phyloP scores from a whole-genome alignment of 2,329 filamentous ascomycete genomes.

The Exophiala sideris region DNA sequence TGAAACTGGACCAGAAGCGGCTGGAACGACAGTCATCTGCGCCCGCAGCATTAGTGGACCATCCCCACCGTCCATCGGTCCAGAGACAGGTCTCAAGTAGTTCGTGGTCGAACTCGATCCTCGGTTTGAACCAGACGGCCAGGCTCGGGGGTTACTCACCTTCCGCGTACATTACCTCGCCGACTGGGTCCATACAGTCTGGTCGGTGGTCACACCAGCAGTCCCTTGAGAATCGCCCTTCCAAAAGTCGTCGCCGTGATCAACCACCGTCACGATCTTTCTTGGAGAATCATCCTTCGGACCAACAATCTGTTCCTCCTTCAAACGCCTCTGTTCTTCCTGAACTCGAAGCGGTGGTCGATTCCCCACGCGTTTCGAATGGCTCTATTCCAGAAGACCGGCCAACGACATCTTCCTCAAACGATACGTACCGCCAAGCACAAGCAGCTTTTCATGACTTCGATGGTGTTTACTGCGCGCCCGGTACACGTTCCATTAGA shows the following conservation, averaged over 20 bases:
- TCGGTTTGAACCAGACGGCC: constrained; percentile 34
- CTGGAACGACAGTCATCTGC: constrained; percentile 37
- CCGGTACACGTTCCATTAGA: constrained; percentile 23
- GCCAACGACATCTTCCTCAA: constrained; percentile 41
- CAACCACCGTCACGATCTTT: constrained; percentile 40
- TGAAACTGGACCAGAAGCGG: constrained; percentile 42
- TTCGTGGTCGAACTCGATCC: constrained; percentile 43
- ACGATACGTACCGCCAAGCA: constrained; percentile 46
- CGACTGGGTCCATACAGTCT: constrained; percentile 42
- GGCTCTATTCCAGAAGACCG: constrained; percentile 27
- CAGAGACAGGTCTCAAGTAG: constrained; percentile 35
- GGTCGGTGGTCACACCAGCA: constrained; percentile 30
- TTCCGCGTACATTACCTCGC: constrained; percentile 37
- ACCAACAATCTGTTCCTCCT: constrained; percentile 18
- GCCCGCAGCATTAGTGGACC: constrained; percentile 21
- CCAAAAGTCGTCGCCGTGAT: constrained; percentile 37
- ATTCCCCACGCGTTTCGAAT: constrained; percentile 6
- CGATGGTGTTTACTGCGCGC: constrained; percentile 48
- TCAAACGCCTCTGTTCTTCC: constrained; percentile 25
- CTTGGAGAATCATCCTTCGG: constrained; percentile 33
- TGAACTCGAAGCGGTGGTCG: constrained; percentile 3
- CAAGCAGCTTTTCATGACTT: constrained; percentile 45
- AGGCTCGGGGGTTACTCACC: constrained; percentile 43
- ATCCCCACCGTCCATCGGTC: constrained; percentile 12
- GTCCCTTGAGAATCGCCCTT: constrained; percentile 37